phyloP scores from a whole-genome alignment of 768 basidiomycete species.

The Pleurotus citrinopileatus region DNA sequence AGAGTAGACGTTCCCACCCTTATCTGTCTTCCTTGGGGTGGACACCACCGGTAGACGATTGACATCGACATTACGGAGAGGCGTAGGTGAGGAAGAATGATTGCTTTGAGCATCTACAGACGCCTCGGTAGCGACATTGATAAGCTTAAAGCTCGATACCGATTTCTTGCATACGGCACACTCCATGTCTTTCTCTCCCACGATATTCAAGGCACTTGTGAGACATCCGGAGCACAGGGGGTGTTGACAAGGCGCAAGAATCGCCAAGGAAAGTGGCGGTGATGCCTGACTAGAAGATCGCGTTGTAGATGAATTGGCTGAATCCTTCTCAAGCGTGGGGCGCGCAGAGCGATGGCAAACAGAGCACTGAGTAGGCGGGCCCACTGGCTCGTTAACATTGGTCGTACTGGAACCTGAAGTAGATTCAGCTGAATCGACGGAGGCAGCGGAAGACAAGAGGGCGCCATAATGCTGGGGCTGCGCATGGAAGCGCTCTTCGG shows the following conservation, averaged over 20 bases:
- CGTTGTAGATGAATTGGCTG: conserved; percentile 61
- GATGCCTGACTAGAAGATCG: conserved; percentile 46
- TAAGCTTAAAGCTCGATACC: conserved; percentile 61
- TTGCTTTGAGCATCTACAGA: neutral
- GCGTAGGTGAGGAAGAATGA: conserved; percentile 14
- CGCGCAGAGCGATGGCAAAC: conserved; percentile 13
- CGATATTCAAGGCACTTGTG: conserved; percentile 85
- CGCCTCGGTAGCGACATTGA: neutral
- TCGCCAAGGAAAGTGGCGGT: conserved; percentile 44
- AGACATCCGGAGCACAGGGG: conserved; percentile 78
- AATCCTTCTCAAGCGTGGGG: conserved; percentile 14
- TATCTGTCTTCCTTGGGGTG: conserved; percentile 6
- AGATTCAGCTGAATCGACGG: conserved; percentile 9
- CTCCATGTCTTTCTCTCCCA: conserved; percentile 85
- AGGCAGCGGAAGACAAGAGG: conserved; percentile 13
- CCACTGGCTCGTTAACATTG: neutral
- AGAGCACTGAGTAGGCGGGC: conserved; percentile 10
- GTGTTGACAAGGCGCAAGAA: conserved; percentile 74
- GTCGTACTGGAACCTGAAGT: neutral
- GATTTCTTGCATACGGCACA: conserved; percentile 75
- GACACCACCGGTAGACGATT: conserved; percentile 8
- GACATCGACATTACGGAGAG: conserved; percentile 11
- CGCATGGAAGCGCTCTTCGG: conserved; percentile 43
- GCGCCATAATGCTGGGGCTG: conserved; percentile 22
- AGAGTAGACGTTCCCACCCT: conserved; percentile 10